These are phyloP conservation scores for Ophiocordyceps camponoti-rufipedis DNA, from an alignment of 2,329 filamentous ascomycete genomes.

Conservation along the genomic window DNA sequence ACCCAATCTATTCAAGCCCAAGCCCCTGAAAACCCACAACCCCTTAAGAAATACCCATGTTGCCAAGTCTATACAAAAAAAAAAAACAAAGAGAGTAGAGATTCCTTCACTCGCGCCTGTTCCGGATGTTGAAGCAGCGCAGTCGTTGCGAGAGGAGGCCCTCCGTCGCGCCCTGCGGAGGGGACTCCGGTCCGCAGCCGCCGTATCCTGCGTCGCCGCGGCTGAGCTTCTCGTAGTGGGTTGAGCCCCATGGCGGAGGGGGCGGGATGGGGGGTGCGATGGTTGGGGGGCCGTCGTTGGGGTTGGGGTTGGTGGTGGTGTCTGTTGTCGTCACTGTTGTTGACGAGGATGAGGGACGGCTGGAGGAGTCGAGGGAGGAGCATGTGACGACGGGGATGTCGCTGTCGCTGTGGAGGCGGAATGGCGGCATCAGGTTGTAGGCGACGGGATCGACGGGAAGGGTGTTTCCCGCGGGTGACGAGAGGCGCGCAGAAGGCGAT, in stretches of 20 bases:
- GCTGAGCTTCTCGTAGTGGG: slow-evolving; percentile 46
- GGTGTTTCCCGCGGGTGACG: slow-evolving; percentile 10
- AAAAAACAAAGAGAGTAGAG: too few species aligned
- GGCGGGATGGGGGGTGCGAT: slow-evolving; percentile 1
- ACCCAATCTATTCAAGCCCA: too few species aligned
- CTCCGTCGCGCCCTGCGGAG: slow-evolving; percentile 18
- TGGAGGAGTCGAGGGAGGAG: background rate
- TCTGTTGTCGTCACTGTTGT: background rate
- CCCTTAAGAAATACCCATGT: too few species aligned
- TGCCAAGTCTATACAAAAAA: too few species aligned
- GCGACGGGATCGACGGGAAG: slow-evolving; percentile 31
- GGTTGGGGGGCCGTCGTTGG: background rate
- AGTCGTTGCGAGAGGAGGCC: slow-evolving; percentile 54
- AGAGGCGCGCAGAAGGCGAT: background rate
- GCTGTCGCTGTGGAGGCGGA: slow-evolving; percentile 13
- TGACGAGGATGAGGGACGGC: background rate
- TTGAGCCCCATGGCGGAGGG: slow-evolving; percentile 6
- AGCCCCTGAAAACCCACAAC: too few species aligned
- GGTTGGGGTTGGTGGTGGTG: background rate
- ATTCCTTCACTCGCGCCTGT: slow-evolving; percentile 1
- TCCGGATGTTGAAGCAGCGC: slow-evolving; percentile 37
- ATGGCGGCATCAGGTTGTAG: slow-evolving; percentile 19
- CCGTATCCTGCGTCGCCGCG: slow-evolving; percentile 48
- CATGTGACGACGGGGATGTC: slow-evolving; percentile 4
- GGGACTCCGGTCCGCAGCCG: slow-evolving; percentile 26